Base-by-base conservation (phyloP, 2,329 filamentous ascomycete species). In the Hirsutella rhossiliensis region DNA sequence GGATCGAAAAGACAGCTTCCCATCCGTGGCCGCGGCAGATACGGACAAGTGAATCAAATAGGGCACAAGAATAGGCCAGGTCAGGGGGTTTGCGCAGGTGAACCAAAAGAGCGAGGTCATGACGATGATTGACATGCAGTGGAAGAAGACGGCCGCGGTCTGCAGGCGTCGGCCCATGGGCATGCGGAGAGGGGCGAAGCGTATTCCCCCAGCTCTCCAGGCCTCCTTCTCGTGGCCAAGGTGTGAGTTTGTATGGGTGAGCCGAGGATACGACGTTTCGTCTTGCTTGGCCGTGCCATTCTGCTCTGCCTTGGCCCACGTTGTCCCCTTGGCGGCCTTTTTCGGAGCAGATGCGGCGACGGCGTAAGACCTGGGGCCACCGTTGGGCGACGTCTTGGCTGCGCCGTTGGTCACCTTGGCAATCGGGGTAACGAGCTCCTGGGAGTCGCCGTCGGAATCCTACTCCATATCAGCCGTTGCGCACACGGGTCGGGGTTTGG, bases 81-180 rank as follows among this genome's bases (percentile, higher is more conserved):
- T 78, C n/a, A 97, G 68, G 1, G 92, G 92, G 45, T 94, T 89
- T 45, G 87, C 84, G 64, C 88, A 94, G 30, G 89, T 78, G 57
- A 94, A 84, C 69, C 94, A 95, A 70, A 97, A 97, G 46, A 82
- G 62, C 5, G 86, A 84, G 5, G 94, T 73, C 53, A 78, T 73
- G 20, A 78, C 64, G n/a, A 78, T 75, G 48, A 89, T 83, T 44
- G 75, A 78, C 52, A 86, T 72, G 48, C 78, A 85, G 62, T 89
- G 84, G 53, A 79, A 73, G 9, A 89, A 68, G 12, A 89, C 84
- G 4, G 90, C 76, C 32, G 88, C 75, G 4, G 89, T 92, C 63
- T 90, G 84, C 40, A 87, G 62, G 23, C 85, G 77, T 38, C 85
- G 76, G 53, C 75, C 74, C 41, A 87, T 67, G 2, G 85, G 84